Conservation (phyloP, 202 grass and related monocot species). For the Digitaria exilis region DNA sequence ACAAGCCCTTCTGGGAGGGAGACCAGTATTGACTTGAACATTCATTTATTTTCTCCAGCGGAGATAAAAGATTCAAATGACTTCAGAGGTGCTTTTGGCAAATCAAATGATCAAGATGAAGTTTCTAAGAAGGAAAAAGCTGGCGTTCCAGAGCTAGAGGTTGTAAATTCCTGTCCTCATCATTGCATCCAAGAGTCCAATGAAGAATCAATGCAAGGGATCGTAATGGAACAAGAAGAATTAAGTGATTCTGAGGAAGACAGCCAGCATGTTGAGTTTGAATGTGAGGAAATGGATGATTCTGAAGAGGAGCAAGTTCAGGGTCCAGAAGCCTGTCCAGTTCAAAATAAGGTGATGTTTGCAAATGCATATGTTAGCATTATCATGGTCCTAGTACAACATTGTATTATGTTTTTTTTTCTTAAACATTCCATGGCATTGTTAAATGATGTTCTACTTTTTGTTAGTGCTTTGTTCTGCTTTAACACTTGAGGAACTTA, state of each 20-base stretch:
- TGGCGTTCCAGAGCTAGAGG: conserved; percentile 33
- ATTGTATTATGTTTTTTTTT: conserved; percentile 14
- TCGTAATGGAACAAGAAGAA: conserved; percentile 96
- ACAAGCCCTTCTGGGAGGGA: conserved; percentile 48
- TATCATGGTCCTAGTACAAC: conserved; percentile 22
- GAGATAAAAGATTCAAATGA: conserved; percentile 39
- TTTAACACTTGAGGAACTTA: conserved; percentile 17
- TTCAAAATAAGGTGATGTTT: conserved; percentile 53
- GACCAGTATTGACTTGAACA: conserved; percentile 80
- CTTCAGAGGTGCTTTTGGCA: conserved; percentile 27
- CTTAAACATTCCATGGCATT: neutral
- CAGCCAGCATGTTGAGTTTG: conserved; percentile 77
- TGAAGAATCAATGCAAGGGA: conserved; percentile 70
- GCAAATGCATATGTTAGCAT: neutral
- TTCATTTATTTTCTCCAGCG: conserved; percentile 66
- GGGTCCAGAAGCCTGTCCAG: conserved; percentile 28
- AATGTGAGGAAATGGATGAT: conserved; percentile 91
- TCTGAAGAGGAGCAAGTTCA: conserved; percentile 76
- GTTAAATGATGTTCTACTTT: neutral
- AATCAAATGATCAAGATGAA: conserved; percentile 34
- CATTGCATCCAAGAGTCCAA: conserved; percentile 50
- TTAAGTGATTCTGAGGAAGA: conserved; percentile 91
- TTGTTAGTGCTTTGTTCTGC: neutral
- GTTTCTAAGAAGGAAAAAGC: conserved; percentile 28
- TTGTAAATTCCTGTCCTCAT: conserved; percentile 38